phyloP scores from a whole-genome alignment of 1,139 yeast genomes.

The Saccharomyces pastorianus region DNA sequence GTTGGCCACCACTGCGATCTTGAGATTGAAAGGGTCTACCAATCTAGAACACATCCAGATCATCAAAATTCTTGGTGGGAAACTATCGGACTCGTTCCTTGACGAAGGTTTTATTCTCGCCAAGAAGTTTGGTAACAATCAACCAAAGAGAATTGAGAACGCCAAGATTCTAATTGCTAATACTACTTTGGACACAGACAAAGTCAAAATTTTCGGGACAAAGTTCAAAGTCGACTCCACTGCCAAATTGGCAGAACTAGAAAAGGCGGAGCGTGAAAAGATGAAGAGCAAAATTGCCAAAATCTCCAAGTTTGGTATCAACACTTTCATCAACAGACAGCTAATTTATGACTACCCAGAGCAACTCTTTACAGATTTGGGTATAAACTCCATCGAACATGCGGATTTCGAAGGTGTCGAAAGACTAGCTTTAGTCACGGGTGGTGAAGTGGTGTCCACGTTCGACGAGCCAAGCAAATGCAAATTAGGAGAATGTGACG shows the following conservation, averaged over 20 bases:
- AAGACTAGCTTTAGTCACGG: conserved; percentile 90
- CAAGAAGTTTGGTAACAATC: conserved; percentile 88
- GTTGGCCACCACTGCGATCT: conserved; percentile 88
- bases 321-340: conserved; percentile 90
- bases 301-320: conserved; percentile 73
- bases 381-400: conserved; percentile 89
- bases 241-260: conserved; percentile 87
- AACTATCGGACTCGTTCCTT: conserved; percentile 79
- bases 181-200: conserved; percentile 95
- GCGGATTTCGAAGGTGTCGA: conserved; percentile 98
- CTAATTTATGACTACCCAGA: conserved; percentile 97
- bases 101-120: conserved; percentile 93
- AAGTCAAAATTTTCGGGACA: conserved; percentile 95
- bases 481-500: conserved; percentile 79
- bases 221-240: conserved; percentile 95
- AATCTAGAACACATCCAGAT: conserved; percentile 90
- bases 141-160: conserved; percentile 76
- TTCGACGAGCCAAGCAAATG: conserved; percentile 87
- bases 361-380: conserved; percentile 80
- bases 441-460: conserved; percentile 96
- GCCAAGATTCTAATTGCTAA: conserved; percentile 89
- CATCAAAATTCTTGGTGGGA: conserved; percentile 89
- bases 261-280: conserved; percentile 88
- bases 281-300: conserved; percentile 87
- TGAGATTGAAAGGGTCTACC: conserved; percentile 89